These are phyloP conservation scores for Adansonia madagascariensis DNA, from an alignment of 441 rosid genomes.

Conservation along the genomic window DNA sequence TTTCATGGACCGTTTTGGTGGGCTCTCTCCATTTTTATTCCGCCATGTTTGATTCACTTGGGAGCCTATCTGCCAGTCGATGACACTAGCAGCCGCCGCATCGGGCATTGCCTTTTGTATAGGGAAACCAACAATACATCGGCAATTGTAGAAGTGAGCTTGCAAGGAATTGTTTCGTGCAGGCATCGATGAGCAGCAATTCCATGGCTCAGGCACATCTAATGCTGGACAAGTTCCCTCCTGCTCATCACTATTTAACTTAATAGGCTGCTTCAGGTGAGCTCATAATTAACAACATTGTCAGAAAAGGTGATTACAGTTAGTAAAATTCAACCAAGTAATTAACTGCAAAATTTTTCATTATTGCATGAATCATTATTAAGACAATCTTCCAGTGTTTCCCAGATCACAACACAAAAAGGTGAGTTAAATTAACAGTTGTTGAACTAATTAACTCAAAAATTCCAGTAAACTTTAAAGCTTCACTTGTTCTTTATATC, in stretches of 20 bases:
- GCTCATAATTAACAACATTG: neutral
- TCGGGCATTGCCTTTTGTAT: constrained; percentile 55
- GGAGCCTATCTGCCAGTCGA: constrained; percentile 46
- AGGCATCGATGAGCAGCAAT: neutral
- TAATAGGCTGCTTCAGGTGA: too few relatives aligned
- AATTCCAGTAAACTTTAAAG: neutral
- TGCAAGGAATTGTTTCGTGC: neutral
- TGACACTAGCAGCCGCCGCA: constrained; percentile 43
- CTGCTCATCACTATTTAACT: neutral
- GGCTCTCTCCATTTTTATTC: constrained; percentile 66
- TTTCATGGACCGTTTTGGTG: constrained; percentile 60
- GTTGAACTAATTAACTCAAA: too few relatives aligned
- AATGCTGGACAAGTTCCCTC: neutral
- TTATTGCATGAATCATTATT: too few relatives aligned
- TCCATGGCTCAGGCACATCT: neutral
- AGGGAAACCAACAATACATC: constrained; percentile 60
- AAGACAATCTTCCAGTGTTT: too few relatives aligned
- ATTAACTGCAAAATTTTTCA: neutral
- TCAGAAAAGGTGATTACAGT: neutral
- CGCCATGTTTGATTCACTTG: constrained; percentile 60
- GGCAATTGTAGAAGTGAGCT: constrained; percentile 36
- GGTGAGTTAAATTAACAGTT: too few relatives aligned
- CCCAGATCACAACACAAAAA: too few relatives aligned
- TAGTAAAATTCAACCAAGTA: neutral
- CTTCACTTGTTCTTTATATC: neutral